These are phyloP conservation scores for Astrocystis sublimbata DNA, from an alignment of 495 filamentous ascomycete genomes.

Conservation along the genomic window DNA sequence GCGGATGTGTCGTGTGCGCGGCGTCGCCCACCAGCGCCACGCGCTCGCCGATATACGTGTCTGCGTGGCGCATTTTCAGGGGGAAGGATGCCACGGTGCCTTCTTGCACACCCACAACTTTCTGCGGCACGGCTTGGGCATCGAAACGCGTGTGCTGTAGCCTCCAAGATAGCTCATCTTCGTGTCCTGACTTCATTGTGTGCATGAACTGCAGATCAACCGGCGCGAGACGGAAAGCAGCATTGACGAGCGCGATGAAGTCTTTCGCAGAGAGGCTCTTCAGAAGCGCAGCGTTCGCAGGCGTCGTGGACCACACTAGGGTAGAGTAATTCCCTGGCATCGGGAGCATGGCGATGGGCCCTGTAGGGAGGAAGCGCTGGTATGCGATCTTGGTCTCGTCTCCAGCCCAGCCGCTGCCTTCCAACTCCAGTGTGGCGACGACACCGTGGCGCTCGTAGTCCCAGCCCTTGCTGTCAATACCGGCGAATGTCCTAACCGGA, in stretches of 20 bases:
- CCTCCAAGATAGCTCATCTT: constrained; percentile 80
- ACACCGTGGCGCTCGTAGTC: constrained; percentile 90
- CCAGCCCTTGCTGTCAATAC: constrained; percentile 83
- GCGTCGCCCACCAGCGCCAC: constrained; percentile 91
- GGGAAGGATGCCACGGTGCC: constrained; percentile 89
- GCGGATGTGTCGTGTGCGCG: constrained; percentile 90
- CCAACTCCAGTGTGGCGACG: constrained; percentile 81
- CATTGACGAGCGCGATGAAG: constrained; percentile 87
- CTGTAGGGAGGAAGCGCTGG: constrained; percentile 91
- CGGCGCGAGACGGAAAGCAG: constrained; percentile 80
- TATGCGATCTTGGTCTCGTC: constrained; percentile 72
- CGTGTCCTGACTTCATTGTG: constrained; percentile 59
- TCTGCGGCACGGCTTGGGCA: constrained; percentile 44
- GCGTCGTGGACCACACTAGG: constrained; percentile 91
- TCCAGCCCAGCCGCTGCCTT: constrained; percentile 54
- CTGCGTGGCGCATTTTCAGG: constrained; percentile 83
- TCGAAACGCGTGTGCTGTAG: constrained; percentile 64
- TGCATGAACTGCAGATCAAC: constrained; percentile 83
- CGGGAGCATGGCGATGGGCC: constrained; percentile 87
- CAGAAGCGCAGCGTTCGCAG: constrained; percentile 72
- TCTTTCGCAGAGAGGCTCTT: constrained; percentile 70
- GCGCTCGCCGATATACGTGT: constrained; percentile 85
- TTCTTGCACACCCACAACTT: constrained; percentile 67
- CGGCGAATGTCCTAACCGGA: constrained; percentile 86
- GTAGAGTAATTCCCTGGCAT: constrained; percentile 79